Evolutionary conservation across 2,329 filamentous ascomycete genomes (phyloP), one percentile per base, ranked within the genome.

Genomic region (Pseudogymnoascus sp.): DNA sequence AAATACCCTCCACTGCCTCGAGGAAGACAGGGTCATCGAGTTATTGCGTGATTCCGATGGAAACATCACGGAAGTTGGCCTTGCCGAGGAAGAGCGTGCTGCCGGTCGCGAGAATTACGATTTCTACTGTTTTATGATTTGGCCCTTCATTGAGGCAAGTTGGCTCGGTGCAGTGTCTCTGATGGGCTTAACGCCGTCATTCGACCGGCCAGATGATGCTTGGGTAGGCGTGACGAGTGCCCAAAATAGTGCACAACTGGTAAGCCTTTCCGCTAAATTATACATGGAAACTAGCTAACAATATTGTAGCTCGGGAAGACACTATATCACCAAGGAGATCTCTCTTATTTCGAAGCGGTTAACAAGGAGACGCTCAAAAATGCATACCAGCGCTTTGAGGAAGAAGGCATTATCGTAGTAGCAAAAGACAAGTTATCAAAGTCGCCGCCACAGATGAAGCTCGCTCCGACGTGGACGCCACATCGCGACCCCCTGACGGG

Each of bases 361-460:
- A 99, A 99, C 80, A 97, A 97, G 71, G 93, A 99, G 75, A 96
- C 93, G 0, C 83, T 99, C 63, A 96, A 95, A 72, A 99, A 99
- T 75, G 89, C 93, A 0, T 97, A 93, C 75, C 82, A 85, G 38
- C 86, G 91, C 14, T 96, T 96, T 71, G 87, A 93, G 69, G 91
- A 97, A 71, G 93, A 98, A 70, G 90, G 92, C 7, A 96, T 98
- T 66, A 82, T 98, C 63, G 78, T 90, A 50, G 83, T 93, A 0
- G 82, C 89, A 31, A 90, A 89, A 70, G 81, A 82, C 62, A 88
- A 87, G 69, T 88, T 89, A 65, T 69, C 81, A 33, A 88, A 88
- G 67, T 76, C 81, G 1, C 82, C 82, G 3, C 78, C 85, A 0
- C 82, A 84, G 2, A 81, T 96, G 35, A 84, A 86, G 61, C 80